Percentiles rank a stretch among this genome's conserved stretches.
Evolutionary conservation across 768 basidiomycete genomes (phyloP).

Genomic region (Leccinum imitatum): DNA sequence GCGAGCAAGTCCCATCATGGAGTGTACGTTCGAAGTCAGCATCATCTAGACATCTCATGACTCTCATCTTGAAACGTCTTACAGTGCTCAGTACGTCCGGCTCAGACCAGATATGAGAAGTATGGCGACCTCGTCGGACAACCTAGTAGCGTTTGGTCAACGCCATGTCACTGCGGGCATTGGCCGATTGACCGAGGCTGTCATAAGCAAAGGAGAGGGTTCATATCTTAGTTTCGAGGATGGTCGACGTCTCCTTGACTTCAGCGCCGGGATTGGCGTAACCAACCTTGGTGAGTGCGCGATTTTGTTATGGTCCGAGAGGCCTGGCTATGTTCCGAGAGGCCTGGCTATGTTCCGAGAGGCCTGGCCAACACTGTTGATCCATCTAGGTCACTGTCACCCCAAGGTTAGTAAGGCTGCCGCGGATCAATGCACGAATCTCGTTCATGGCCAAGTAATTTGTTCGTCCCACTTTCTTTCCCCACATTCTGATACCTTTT

Average conservation of each 20-base stretch:
- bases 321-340: too few relatives aligned
- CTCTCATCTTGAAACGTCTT: neutral
- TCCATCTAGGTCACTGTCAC: constrained; percentile 73
- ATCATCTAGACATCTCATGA: neutral
- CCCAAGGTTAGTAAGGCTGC: constrained; percentile 84
- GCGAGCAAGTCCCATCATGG: neutral
- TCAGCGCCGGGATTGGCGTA: constrained; percentile 87
- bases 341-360: neutral
- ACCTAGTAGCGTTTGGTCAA: constrained; percentile 38
- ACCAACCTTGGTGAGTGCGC: constrained; percentile 66
- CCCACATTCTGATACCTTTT: constrained; percentile 3
- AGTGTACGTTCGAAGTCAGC: constrained; percentile 15
- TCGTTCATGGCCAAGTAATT: constrained; percentile 75
- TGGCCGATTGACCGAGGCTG: constrained; percentile 44
- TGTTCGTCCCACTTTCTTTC: neutral
- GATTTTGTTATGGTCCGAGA: neutral
- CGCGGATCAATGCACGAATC: constrained; percentile 79
- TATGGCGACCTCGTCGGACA: constrained; percentile 24
- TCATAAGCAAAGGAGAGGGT: constrained; percentile 69
- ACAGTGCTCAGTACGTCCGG: neutral
- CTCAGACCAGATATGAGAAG: constrained; percentile 9
- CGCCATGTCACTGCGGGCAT: constrained; percentile 48
- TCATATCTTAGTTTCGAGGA: constrained; percentile 73
- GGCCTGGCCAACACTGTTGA: neutral
- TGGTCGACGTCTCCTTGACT: constrained; percentile 76